Conservation (phyloP, 2,329 filamentous ascomycete species). For the Cladosporium oxysporum region DNA sequence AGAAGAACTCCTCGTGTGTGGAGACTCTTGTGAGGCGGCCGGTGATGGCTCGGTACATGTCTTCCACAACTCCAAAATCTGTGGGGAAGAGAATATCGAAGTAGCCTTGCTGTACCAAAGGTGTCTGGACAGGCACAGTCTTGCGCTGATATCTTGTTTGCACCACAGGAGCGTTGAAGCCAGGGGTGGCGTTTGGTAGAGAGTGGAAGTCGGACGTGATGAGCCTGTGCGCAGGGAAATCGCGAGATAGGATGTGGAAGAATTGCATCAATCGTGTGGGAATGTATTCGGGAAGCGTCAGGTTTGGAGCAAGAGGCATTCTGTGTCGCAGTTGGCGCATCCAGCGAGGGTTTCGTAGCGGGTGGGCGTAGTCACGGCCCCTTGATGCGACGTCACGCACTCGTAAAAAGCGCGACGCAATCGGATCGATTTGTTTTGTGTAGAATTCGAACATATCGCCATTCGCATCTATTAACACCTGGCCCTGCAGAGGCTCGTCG, state of each 20-base stretch:
- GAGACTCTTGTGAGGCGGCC: constrained; percentile 85
- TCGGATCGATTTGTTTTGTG: constrained; percentile 73
- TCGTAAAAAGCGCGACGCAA: constrained; percentile 78
- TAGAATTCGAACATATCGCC: constrained; percentile 98
- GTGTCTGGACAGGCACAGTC: constrained; percentile 87
- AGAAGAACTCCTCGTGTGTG: constrained; percentile 88
- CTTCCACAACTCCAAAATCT: constrained; percentile 86
- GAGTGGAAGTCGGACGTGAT: constrained; percentile 88
- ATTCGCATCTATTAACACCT: constrained; percentile 77
- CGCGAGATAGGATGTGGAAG: constrained; percentile 83
- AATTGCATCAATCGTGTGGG: constrained; percentile 95
- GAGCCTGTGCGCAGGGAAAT: constrained; percentile 87
- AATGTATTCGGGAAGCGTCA: constrained; percentile 86
- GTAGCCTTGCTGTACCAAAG: constrained; percentile 95
- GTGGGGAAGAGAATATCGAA: constrained; percentile 99
- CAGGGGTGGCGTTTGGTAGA: constrained; percentile 78
- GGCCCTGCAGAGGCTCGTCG: constrained; percentile 81
- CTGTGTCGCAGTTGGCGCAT: constrained; percentile 63
- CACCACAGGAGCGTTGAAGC: constrained; percentile 90
- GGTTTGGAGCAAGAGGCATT: constrained; percentile 71
- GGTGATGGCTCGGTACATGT: constrained; percentile 89
- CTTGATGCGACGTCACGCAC: constrained; percentile 73
- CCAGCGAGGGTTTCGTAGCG: constrained; percentile 55
- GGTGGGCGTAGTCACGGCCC: constrained; percentile 63
- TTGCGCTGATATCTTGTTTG: constrained; percentile 87